phyloP scores from a whole-genome alignment of 257 asterid genomes.

The Solanum rostratum region DNA sequence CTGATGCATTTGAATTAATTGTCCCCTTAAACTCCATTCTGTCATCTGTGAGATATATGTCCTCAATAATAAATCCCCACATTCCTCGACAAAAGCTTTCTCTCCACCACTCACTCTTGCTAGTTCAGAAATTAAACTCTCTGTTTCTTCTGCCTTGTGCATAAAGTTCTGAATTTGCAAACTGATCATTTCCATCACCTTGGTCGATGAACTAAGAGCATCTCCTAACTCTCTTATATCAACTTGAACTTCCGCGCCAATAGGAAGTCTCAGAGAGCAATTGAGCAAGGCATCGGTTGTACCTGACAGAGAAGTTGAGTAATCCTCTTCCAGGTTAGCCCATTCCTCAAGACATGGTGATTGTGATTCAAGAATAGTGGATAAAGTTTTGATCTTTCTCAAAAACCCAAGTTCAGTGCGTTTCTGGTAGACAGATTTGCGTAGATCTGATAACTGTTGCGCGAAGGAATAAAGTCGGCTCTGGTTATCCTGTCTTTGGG shows the following conservation, averaged over 20 bases:
- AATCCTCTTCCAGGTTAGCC: conserved; percentile 51
- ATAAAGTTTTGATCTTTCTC: conserved; percentile 23
- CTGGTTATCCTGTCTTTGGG: conserved; percentile 50
- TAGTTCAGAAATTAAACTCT: conserved; percentile 40
- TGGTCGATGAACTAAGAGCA: conserved; percentile 37
- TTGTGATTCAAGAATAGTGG: conserved; percentile 46
- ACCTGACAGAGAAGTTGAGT: conserved; percentile 38
- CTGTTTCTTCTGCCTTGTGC: conserved; percentile 52
- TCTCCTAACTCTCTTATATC: conserved; percentile 32
- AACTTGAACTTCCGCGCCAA: conserved; percentile 45
- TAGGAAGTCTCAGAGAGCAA: conserved; percentile 59
- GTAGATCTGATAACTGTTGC: conserved; percentile 36
- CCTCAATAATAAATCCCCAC: conserved; percentile 45
- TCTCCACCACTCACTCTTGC: conserved; percentile 57
- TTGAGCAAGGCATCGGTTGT: conserved; percentile 39
- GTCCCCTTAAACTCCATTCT: conserved; percentile 36
- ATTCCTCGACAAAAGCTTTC: conserved; percentile 51
- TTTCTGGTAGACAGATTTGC: conserved; percentile 30
- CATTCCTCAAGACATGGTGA: conserved; percentile 67
- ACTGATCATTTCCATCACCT: conserved; percentile 30
- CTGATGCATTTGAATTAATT: conserved; percentile 3
- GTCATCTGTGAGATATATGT: conserved; percentile 43
- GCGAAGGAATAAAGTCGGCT: conserved; percentile 41
- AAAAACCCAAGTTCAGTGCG: conserved; percentile 34
- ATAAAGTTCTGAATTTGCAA: conserved; percentile 21